Base-by-base conservation (phyloP, 2,329 filamentous ascomycete genomes). In the Rhynchosporium graminicola region DNA sequence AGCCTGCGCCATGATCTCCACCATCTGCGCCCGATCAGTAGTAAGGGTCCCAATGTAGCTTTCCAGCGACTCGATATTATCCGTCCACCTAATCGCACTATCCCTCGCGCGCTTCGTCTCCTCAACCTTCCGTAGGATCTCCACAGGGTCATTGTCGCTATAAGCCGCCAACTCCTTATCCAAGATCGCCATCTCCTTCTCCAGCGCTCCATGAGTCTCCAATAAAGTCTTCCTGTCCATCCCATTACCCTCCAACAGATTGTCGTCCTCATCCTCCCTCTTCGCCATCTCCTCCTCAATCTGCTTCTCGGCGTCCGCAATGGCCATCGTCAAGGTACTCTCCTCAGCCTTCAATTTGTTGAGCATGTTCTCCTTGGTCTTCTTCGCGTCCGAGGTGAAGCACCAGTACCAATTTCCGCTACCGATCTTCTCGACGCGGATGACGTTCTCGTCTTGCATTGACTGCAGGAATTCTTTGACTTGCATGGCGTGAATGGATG, bases 351-450 rank as follows among this genome's bases (percentile, higher is more conserved):
- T 74, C 63, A 79, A 62, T 33, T 70, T 76, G 52, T 71, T 74
- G 65, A 75, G 71, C 38, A 74, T 68, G 20, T 73, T 74, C 58
- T 76, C 73, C 52, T 79, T 80, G 71, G 78, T 81, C 70, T 83
- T 73, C 68, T 72, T 75, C 9, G 71, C 83, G 59, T 88, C 84
- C 33, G 80, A 84, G 20, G 76, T 78, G 72, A 89, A 89, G 66
- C 80, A 82, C 87, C 87, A 90, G 76, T 89, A 89, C 87, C 87
- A 90, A 73, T 89, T 89, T 33, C 85, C 86, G 66, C 80, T 87
- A 48, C 87, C 87, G 69, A 90, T 89, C 74, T 89, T 89, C 76
- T 89, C 87, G 33, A 87, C 82, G 20, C 81, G 80, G 64, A 89
- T 82, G 68, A 82, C 80, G 69, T 79, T 79, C 61, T 89, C 87